Percentiles rank a stretch among this genome's conserved stretches.
Conservation (phyloP, 345 rosid species). For the Gossypioides kirkii region DNA sequence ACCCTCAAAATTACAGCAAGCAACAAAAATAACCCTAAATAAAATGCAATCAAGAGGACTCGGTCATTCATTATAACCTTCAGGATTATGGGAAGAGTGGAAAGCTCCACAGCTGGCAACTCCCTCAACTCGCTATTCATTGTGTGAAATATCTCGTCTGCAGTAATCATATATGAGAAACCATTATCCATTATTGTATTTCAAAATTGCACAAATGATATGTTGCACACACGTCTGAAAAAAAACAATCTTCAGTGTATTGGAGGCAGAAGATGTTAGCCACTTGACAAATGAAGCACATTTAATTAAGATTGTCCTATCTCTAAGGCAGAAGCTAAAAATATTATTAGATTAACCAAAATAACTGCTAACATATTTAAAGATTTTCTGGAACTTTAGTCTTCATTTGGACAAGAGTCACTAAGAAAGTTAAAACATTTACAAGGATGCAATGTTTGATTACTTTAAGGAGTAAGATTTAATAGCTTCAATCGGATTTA, state of each 20-base stretch:
- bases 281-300: neutral
- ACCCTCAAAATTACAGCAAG: neutral
- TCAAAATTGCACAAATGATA: neutral
- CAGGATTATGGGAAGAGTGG: constrained; percentile 78
- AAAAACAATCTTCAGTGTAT: neutral
- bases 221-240: neutral
- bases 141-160: constrained; percentile 79
- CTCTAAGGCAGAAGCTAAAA: neutral
- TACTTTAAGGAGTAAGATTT: neutral
- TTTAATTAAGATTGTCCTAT: neutral
- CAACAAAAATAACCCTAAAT: constrained; percentile 9
- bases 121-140: constrained; percentile 83
- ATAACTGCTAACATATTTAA: too few species aligned
- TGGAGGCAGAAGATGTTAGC: neutral
- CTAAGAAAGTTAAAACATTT: neutral
- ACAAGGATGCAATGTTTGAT: neutral
- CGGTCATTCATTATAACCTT: constrained; percentile 47
- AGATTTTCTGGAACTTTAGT: neutral
- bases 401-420: neutral
- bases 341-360: neutral
- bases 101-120: constrained; percentile 87
- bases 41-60: neutral
- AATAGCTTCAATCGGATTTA: neutral
- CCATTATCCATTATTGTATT: neutral
- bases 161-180: constrained; percentile 2